phyloP scores from a whole-genome alignment of 129 eudicot genomes.

The sunflower (Helianthus annuus) region HanXRQr2.0-SUNRISE NC_035445.2:39089005-39089504 shows the following conservation, averaged over 20 bases:
- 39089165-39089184: too few species aligned
- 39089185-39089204: too few species aligned
- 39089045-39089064: too few species aligned
- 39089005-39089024: too few species aligned
- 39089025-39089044: too few species aligned
- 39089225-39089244: conserved; percentile 22
- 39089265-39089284: neutral
- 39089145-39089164: too few species aligned
- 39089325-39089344: neutral
- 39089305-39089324: conserved; percentile 18
- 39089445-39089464: conserved; percentile 17
- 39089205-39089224: conserved; percentile 17
- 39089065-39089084: too few species aligned
- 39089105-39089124: too few species aligned
- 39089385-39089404: conserved; percentile 19
- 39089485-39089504: neutral
- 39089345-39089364: conserved; percentile 20
- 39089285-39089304: conserved; percentile 21
- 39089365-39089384: conserved; percentile 22
- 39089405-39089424: conserved; percentile 16
- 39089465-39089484: conserved; percentile 8
- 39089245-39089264: conserved; percentile 11
- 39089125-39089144: too few species aligned
- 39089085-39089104: too few species aligned
- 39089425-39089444: conserved; percentile 36